phyloP scores from a whole-genome alignment of 352 stramenopile genomes.

The Nothophytophthora sp. region DNA sequence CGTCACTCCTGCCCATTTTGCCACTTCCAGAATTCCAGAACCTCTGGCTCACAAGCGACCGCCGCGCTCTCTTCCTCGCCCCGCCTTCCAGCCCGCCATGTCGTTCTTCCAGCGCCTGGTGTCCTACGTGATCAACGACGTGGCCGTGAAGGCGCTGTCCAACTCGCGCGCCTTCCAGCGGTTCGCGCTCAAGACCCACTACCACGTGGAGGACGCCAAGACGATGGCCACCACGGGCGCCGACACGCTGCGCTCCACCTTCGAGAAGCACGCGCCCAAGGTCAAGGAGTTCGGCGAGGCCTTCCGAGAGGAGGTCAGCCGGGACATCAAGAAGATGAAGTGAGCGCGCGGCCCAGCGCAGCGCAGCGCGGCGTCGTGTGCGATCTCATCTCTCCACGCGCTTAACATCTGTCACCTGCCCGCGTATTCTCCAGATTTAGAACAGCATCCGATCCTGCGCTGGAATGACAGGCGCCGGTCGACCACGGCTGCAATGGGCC shows the following conservation, averaged over 20 bases:
- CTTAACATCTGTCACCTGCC: neutral
- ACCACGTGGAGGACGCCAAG: conserved; percentile 84
- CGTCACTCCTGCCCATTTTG: too few species aligned
- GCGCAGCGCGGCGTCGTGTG: too few species aligned
- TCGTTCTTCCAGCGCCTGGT: conserved; percentile 85
- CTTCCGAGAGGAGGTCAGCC: conserved; percentile 73
- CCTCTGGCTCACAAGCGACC: too few species aligned
- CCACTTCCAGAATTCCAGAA: too few species aligned
- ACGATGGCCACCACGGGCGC: conserved; percentile 55
- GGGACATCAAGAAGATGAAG: conserved; percentile 80
- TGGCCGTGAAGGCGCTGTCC: conserved; percentile 79
- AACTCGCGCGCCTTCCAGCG: conserved; percentile 85
- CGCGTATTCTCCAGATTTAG: too few species aligned
- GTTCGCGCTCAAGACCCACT: conserved; percentile 86
- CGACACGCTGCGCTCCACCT: conserved; percentile 42
- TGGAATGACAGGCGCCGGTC: too few species aligned
- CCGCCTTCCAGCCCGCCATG: conserved; percentile 23
- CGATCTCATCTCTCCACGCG: too few species aligned
- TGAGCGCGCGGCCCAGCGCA: conserved; percentile 9
- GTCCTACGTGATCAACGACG: conserved; percentile 84
- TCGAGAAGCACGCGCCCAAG: conserved; percentile 69
- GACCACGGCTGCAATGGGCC: too few species aligned
- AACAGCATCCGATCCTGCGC: too few species aligned
- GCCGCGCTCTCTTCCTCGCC: too few species aligned
- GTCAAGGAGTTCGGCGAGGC: conserved; percentile 73